Conservation (phyloP, 257 asterid species). For the Scutellaria galericulata region DNA sequence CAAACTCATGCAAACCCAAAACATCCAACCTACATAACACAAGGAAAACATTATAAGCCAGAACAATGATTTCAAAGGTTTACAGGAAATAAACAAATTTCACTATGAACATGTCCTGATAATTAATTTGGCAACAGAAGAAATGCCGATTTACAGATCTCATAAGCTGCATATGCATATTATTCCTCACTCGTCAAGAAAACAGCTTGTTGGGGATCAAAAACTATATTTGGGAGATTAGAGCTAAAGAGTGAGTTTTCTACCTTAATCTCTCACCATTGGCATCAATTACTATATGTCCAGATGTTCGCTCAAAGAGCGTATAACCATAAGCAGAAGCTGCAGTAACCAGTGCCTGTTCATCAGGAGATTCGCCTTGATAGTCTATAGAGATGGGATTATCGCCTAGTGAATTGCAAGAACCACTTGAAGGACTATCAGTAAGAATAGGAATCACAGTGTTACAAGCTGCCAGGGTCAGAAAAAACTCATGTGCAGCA, state of each 20-base stretch:
- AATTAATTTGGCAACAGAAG: constrained; percentile 18
- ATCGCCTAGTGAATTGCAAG: constrained; percentile 41
- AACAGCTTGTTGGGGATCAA: constrained; percentile 25
- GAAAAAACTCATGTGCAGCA: constrained; percentile 86
- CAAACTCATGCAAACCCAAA: constrained; percentile 97
- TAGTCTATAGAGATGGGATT: constrained; percentile 58
- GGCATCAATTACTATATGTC: constrained; percentile 90
- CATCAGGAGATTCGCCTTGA: constrained; percentile 99
- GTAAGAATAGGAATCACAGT: constrained; percentile 89
- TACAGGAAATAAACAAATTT: constrained; percentile 2
- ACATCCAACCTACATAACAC: constrained; percentile 86
- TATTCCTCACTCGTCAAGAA: background rate
- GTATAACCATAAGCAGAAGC: constrained; percentile 96
- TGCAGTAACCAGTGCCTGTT: constrained; percentile 93
- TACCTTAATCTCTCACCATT: constrained; percentile 97
- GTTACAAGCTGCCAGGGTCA: constrained; percentile 94
- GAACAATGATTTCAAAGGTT: constrained; percentile 1
- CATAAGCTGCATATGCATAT: constrained; percentile 19
- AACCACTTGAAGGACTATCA: constrained; percentile 49
- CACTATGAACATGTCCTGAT: background rate
- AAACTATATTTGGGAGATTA: constrained; percentile 23
- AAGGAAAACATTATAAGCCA: constrained; percentile 29
- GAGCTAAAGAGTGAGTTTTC: constrained; percentile 42
- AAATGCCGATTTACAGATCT: constrained; percentile 15
- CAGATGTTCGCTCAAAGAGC: constrained; percentile 92